phyloP scores from a whole-genome alignment of 441 rosid species.

The Euphorbia corollata region DNA sequence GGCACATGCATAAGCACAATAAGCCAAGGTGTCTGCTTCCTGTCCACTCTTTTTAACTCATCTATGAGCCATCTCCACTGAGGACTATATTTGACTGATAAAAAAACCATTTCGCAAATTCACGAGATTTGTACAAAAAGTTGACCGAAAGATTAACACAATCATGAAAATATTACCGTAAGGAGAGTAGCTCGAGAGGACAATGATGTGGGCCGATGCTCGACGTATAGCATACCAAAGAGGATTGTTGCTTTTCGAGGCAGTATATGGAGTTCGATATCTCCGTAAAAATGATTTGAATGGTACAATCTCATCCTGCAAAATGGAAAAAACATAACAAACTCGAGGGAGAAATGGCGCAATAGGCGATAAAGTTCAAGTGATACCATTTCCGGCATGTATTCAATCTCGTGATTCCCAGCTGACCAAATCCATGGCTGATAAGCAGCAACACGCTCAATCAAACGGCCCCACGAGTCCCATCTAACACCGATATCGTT shows the following conservation, averaged over 20 bases:
- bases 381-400: conserved; percentile 39
- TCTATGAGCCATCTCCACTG: conserved; percentile 36
- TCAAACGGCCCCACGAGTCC: conserved; percentile 51
- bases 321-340: not conserved
- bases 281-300: conserved; percentile 38
- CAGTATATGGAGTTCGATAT: conserved; percentile 35
- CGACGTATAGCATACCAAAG: conserved; percentile 43
- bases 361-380: not conserved
- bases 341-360: not conserved
- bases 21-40: conserved; percentile 39
- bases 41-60: conserved; percentile 29
- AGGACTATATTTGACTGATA: conserved; percentile 36
- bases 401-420: conserved; percentile 54
- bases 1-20: conserved; percentile 36
- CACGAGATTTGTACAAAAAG: conserved; percentile 4
- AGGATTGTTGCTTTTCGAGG: conserved; percentile 39
- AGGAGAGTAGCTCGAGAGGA: conserved; percentile 49
- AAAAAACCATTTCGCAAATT: not conserved
- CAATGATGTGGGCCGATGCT: conserved; percentile 45
- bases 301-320: conserved; percentile 35
- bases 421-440: conserved; percentile 54
- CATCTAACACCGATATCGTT: conserved; percentile 41
- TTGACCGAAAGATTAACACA: not conserved
- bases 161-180: conserved; percentile 28
- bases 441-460: conserved; percentile 43